A percentile compares a stretch with the other conserved stretches of the same genome.
Evolutionary conservation across 1,284 basidiomycete species (phyloP).

Genomic region (Cutaneotrichosporon mucoides): DNA sequence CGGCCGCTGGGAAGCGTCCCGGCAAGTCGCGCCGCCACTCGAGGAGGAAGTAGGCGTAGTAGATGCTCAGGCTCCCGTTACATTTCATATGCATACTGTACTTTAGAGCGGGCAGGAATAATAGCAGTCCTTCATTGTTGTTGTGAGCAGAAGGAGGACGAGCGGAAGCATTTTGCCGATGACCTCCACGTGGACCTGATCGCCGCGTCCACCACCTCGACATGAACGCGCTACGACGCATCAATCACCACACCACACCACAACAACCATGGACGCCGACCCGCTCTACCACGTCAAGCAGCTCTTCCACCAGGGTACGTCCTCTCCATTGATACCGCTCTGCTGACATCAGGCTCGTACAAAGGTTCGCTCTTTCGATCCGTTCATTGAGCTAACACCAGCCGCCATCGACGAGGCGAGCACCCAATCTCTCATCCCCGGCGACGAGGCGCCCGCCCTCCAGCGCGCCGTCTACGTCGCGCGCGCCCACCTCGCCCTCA

Average conservation of each 20-base stretch:
- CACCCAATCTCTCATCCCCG: conserved; percentile 28
- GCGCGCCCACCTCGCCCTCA: conserved; percentile 73
- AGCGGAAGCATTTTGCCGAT: too few relatives aligned
- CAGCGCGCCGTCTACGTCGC: conserved; percentile 68
- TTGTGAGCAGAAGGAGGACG: too few relatives aligned
- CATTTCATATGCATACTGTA: conserved; percentile 1
- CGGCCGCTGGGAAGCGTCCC: conserved; percentile 23
- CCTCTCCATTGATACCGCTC: neutral
- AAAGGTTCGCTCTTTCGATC: conserved; percentile 29
- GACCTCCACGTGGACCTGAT: too few relatives aligned
- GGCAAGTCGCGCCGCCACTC: conserved; percentile 32
- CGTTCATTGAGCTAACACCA: conserved; percentile 11
- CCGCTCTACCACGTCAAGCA: conserved; percentile 78
- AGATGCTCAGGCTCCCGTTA: neutral
- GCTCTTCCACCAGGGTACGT: conserved; percentile 71
- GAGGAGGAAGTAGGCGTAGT: conserved; percentile 10
- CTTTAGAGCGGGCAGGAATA: too few relatives aligned
- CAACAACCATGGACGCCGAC: conserved; percentile 64
- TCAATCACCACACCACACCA: neutral
- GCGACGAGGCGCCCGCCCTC: conserved; percentile 46
- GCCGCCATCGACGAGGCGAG: conserved; percentile 46
- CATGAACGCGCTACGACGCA: neutral
- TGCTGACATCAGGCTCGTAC: conserved; percentile 40
- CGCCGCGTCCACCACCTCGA: too few relatives aligned
- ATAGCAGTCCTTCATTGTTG: too few relatives aligned